Percentiles rank a stretch among this genome's conserved stretches.
phyloP scores from a whole-genome alignment of 495 filamentous ascomycete genomes.

The Aspergillus wentii region DNA sequence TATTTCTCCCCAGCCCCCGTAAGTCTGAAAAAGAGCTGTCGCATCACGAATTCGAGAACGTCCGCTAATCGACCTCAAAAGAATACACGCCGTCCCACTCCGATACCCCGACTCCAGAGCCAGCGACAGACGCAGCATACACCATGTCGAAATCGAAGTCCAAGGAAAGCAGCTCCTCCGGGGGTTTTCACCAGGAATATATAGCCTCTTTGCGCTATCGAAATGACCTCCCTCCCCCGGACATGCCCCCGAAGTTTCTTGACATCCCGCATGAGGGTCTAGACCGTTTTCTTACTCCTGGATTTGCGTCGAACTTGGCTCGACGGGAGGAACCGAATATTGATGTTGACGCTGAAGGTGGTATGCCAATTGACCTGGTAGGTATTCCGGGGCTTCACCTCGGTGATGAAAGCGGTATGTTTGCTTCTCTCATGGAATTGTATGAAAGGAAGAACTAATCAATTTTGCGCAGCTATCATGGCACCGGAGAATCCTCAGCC shows the following conservation, averaged over 20 bases:
- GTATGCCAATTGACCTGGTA: constrained; percentile 93
- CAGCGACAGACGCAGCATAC: no score
- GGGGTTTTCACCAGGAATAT: constrained; percentile 88
- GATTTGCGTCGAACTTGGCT: constrained; percentile 80
- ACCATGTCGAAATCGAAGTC: constrained; percentile 32
- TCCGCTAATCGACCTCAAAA: constrained; percentile 9
- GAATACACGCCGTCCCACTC: constrained; percentile 6
- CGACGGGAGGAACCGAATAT: constrained; percentile 92
- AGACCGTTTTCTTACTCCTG: constrained; percentile 78
- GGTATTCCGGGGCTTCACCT: constrained; percentile 93
- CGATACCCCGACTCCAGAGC: not conserved
- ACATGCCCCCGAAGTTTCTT: constrained; percentile 90
- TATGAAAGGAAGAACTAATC: constrained; percentile 8
- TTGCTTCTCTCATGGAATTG: not conserved
- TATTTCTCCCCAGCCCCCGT: constrained; percentile 10
- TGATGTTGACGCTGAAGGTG: constrained; percentile 94
- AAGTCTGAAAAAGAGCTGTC: constrained; percentile 3
- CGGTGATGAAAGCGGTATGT: constrained; percentile 90
- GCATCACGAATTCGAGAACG: not conserved
- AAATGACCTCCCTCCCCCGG: constrained; percentile 89
- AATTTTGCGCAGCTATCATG: constrained; percentile 62
- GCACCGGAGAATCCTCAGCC: constrained; percentile 62
- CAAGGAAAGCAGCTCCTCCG: constrained; percentile 40
- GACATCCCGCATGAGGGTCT: constrained; percentile 92
- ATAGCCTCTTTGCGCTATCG: constrained; percentile 92